phyloP scores from a whole-genome alignment of 805 yeast genomes.

The Saccharomyces eubayanus region DNA sequence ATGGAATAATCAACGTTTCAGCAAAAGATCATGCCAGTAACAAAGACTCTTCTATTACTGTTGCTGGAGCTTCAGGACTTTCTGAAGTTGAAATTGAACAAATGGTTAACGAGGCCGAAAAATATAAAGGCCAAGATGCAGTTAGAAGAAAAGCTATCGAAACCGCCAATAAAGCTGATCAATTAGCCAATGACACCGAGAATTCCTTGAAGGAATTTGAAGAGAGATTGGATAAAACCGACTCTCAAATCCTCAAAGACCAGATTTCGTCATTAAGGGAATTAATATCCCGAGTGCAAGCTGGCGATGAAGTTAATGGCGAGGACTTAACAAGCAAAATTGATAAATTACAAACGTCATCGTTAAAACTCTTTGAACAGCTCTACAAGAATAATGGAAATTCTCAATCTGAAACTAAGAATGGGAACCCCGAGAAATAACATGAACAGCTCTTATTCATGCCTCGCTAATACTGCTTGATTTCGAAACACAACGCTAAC shows the following conservation, averaged over 20 bases:
- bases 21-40: constrained; percentile 86
- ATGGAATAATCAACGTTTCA: constrained; percentile 88
- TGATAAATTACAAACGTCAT: constrained; percentile 61
- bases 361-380: constrained; percentile 64
- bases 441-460: not conserved
- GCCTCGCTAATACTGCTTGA: not conserved
- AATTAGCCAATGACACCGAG: constrained; percentile 76
- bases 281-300: constrained; percentile 50
- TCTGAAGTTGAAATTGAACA: constrained; percentile 79
- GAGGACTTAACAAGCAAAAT: constrained; percentile 56
- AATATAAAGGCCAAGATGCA: constrained; percentile 74
- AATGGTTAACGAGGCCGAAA: constrained; percentile 82
- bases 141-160: constrained; percentile 72
- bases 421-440: constrained; percentile 20
- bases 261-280: constrained; percentile 50
- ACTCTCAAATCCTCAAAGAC: constrained; percentile 37
- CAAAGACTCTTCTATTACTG: constrained; percentile 88
- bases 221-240: constrained; percentile 42
- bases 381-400: constrained; percentile 28
- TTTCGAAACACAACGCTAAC: not conserved
- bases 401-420: constrained; percentile 8
- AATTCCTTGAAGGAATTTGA: constrained; percentile 64
- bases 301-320: constrained; percentile 44
- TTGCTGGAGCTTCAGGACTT: constrained; percentile 87
- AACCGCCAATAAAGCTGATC: constrained; percentile 65